Base-by-base conservation (phyloP, 2,329 filamentous ascomycete species). In the Proliferodiscus dingleyae region DNA sequence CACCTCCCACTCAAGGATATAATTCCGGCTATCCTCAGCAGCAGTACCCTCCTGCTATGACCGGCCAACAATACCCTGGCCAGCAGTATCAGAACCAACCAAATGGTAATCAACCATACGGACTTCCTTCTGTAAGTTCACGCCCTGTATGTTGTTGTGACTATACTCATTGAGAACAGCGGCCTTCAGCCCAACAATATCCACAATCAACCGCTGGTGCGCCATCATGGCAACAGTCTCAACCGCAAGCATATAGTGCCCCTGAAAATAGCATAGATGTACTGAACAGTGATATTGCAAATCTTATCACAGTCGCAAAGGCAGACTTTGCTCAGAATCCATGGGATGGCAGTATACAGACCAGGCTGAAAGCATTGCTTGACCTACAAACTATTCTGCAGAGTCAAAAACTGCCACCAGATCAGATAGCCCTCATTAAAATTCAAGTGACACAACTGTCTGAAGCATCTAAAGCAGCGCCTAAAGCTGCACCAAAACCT, bases 361-460 rank as follows among this genome's bases (percentile, higher is more conserved):
- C 80, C 62, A 87, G 86, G 68, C 72, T 95, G 62, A 87, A 88
- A 69, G 89, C 89, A 52, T 78, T 96, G 58, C 72, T 90, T 67
- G 87, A 93, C 66, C 77, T 97, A 54, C 88, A 95, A 70, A 81
- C 76, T 56, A 79, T 91, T 55, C 72, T 96, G 62, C 81, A 87
- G 65, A 83, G 76, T 57, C 85, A 89, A 66, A 82, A 83, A 62
- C 74, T 95, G 64, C 84, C 84, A 49, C 81, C 82, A 59, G 83
- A 90, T 61, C 87, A 95, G 70, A 77, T 95, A 64, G 81, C 86
- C 68, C 80, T 86, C 65, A 86, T 95, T 68, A 87, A 85, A 68
- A 83, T 85, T 64, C 88, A 93, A 77, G 83, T 96, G 67, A 81
- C 85, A 66, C 81, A 83, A 66, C 77, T 95, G 66, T 60, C 61